A percentile compares a stretch with the other conserved stretches of the same genome.
Conservation (phyloP, 805 yeast species). For the Kurtzmaniella cleridarum region DNA sequence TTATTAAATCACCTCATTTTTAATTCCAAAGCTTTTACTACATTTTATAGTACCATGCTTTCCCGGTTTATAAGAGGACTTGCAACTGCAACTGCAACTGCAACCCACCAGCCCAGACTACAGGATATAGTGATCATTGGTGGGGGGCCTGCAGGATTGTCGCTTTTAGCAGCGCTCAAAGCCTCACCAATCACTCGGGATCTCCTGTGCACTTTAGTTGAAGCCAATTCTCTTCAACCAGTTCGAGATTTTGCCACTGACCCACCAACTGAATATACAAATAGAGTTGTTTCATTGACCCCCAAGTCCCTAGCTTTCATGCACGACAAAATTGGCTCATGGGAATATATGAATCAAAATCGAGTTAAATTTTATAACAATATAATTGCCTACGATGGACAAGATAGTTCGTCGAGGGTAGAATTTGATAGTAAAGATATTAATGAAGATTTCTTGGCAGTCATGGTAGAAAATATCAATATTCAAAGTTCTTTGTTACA, state of each 20-base stretch:
- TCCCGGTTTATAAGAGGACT: not conserved
- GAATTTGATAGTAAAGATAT: slow-evolving; percentile 63
- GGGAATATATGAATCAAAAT: slow-evolving; percentile 64
- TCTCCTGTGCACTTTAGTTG: slow-evolving; percentile 65
- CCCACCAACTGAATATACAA: slow-evolving; percentile 55
- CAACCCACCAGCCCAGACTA: slow-evolving; percentile 3
- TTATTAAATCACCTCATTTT: too few species aligned
- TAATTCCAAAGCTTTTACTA: too few species aligned
- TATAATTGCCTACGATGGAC: slow-evolving; percentile 82
- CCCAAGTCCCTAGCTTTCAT: slow-evolving; percentile 70
- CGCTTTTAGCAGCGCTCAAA: slow-evolving; percentile 77
- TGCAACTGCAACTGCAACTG: not conserved
- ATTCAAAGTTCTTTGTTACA: slow-evolving; percentile 69
- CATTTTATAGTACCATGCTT: not conserved
- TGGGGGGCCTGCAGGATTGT: slow-evolving; percentile 95
- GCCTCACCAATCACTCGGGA: slow-evolving; percentile 56
- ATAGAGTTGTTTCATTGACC: slow-evolving; percentile 81
- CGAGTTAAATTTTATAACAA: slow-evolving; percentile 77
- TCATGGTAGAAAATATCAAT: slow-evolving; percentile 85
- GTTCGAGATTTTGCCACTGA: slow-evolving; percentile 40
- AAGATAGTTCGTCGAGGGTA: slow-evolving; percentile 55
- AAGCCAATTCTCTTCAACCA: slow-evolving; percentile 56
- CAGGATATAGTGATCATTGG: slow-evolving; percentile 85
- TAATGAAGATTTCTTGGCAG: slow-evolving; percentile 42
- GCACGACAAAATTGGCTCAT: slow-evolving; percentile 60